Evolutionary conservation across 1,284 basidiomycete genomes (phyloP), one percentile per base, ranked within the genome.

Genomic region (Amylostereum chailletii): DNA sequence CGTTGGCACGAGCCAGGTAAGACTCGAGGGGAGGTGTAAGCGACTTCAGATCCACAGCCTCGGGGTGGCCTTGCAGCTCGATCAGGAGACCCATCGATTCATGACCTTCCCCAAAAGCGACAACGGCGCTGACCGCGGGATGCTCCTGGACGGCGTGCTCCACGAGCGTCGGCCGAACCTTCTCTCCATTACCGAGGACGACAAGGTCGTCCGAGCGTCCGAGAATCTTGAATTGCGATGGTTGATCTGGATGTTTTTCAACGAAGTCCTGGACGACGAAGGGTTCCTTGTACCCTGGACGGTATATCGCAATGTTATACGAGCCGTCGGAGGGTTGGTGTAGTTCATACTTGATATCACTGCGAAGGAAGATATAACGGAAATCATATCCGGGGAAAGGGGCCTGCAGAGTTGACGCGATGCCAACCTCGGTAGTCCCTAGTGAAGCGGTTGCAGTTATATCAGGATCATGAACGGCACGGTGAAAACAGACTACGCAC

Each of bases 131-230:
- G 30, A 71, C 63, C 34, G 58, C 52, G 26, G 65, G 65, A 51
- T 68, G 65, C 47, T 63, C 64, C 3, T 58, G 51, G 7, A 70
- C 55, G 6, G 59, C 58, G 3, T 55, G 53, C 52, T 70, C 68
- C 41, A 67, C 48, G 40, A 43, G 55, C 2, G 63, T 59, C n/a
- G 67, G 63, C 1, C 59, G 57, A 30, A 68, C 58, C 54, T 69
- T 70, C 52, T 70, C 68, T 2, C 69, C 69, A 1, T 61, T 69
- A 3, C 62, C 61, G 19, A 70, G 62, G 33, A 70, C 66, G 10
- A 70, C 54, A 29, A 69, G 59, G 46, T 70, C 66, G 45, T 70
- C 68, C 1, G 61, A 57, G 7, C 68, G 63, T 10, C 66, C 67
- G 30, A 65, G 62, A 19, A 58, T 51, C 26, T 45, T 45, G 47